A percentile compares a stretch with the other conserved stretches of the same genome.
Conservation (phyloP, 495 filamentous ascomycete genomes). For the Parathielavia hyrcaniae region DNA sequence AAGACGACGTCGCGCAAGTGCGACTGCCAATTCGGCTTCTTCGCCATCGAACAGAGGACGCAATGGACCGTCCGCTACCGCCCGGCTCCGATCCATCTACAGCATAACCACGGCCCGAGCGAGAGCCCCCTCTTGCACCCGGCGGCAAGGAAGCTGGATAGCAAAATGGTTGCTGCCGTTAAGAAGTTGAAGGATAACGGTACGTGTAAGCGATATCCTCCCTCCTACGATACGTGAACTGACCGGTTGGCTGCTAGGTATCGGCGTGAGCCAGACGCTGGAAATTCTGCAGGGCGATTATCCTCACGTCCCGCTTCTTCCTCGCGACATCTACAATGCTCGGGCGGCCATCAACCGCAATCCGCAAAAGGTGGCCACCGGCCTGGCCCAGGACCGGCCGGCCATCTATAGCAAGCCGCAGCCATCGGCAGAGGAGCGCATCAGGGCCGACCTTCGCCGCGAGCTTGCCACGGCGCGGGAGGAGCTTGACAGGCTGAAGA, state of each 20-base stretch:
- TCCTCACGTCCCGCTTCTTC: conserved; percentile 48
- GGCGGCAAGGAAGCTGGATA: conserved; percentile 51
- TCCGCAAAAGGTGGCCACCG: conserved; percentile 48
- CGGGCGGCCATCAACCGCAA: conserved; percentile 53
- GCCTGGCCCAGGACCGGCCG: conserved; percentile 46
- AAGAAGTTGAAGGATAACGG: conserved; percentile 51
- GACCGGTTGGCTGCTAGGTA: conserved; percentile 36
- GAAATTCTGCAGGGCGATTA: conserved; percentile 52
- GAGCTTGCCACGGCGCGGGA: conserved; percentile 46
- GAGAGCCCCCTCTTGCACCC: conserved; percentile 52
- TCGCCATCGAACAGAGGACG: conserved; percentile 51
- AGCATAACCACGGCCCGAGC: conserved; percentile 52
- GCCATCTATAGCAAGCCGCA: conserved; percentile 53
- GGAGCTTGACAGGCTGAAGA: conserved; percentile 43
- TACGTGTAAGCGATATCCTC: conserved; percentile 25
- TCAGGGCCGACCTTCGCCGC: conserved; percentile 47
- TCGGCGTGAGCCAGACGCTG: conserved; percentile 50
- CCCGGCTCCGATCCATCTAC: conserved; percentile 44
- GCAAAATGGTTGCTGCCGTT: conserved; percentile 52
- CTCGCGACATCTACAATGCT: conserved; percentile 54
- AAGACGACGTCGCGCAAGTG: conserved; percentile 54
- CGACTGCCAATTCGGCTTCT: conserved; percentile 54
- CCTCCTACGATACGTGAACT: conserved; percentile 8
- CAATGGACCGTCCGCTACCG: conserved; percentile 53
- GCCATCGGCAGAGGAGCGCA: conserved; percentile 50